Conservation (phyloP, 768 basidiomycete species). For the Mycena polygramma region DNA sequence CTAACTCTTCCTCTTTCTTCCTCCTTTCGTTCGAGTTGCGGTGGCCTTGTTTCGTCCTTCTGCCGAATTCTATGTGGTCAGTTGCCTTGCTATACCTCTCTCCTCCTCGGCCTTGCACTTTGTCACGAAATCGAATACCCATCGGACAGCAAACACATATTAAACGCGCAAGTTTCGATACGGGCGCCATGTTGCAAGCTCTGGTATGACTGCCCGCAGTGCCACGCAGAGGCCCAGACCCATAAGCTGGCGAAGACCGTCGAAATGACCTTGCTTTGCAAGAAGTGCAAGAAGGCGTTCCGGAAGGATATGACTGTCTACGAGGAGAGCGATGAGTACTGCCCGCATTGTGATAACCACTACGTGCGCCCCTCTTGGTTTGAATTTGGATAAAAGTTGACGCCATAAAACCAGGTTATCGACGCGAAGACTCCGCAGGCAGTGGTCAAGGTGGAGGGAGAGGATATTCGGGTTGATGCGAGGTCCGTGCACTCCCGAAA, state of each 20-base stretch:
- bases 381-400: not conserved
- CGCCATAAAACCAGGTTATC: slow-evolving; percentile 70
- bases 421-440: slow-evolving; percentile 94
- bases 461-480: slow-evolving; percentile 89
- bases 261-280: slow-evolving; percentile 90
- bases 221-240: slow-evolving; percentile 87
- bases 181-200: slow-evolving; percentile 97
- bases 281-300: slow-evolving; percentile 96
- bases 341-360: slow-evolving; percentile 98
- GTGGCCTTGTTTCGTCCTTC: not conserved
- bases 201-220: slow-evolving; percentile 98
- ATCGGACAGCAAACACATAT: slow-evolving; percentile 85
- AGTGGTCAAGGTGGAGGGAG: slow-evolving; percentile 88
- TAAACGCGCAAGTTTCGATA: slow-evolving; percentile 97
- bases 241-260: slow-evolving; percentile 80
- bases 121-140: slow-evolving; percentile 27
- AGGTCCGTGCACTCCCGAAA: slow-evolving; percentile 64
- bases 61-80: slow-evolving; percentile 30
- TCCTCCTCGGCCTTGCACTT: not conserved
- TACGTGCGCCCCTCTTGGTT: slow-evolving; percentile 70
- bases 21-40: not conserved
- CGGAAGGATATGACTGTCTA: slow-evolving; percentile 93
- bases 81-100: slow-evolving; percentile 3
- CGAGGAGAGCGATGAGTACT: slow-evolving; percentile 98
- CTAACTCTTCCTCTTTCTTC: not conserved